Evolutionary conservation across 129 eudicot species (phyloP).

Genomic region (Pulicaria dysenterica): DNA sequence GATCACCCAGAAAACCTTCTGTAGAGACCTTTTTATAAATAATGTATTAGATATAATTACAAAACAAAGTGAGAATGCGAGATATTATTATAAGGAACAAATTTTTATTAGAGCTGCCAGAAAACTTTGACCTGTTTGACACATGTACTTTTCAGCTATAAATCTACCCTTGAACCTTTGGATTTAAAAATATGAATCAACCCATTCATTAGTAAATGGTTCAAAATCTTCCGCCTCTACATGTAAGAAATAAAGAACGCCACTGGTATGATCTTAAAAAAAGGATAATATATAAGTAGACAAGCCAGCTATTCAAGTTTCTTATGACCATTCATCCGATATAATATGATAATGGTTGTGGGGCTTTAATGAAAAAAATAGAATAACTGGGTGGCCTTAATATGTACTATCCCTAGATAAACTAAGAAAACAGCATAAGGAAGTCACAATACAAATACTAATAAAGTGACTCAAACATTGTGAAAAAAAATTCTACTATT

Average conservation of each 20-base stretch:
- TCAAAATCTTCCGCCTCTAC: background rate
- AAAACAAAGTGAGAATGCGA: too few species aligned
- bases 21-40: too few species aligned
- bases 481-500: background rate
- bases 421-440: slow-evolving; percentile 8
- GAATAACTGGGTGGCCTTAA: too few species aligned
- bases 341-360: too few species aligned
- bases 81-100: background rate
- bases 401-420: too few species aligned
- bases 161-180: background rate
- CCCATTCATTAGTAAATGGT: background rate
- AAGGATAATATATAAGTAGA: too few species aligned
- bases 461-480: background rate
- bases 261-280: background rate
- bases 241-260: background rate
- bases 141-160: background rate
- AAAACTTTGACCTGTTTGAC: background rate
- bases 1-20: background rate
- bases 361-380: too few species aligned
- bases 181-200: background rate
- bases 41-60: too few species aligned
- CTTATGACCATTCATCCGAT: too few species aligned
- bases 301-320: too few species aligned
- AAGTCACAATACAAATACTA: background rate
- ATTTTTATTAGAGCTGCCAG: too few species aligned